Base-by-base conservation (phyloP, 305 asterid genomes). In the Galium porrigens region DNA sequence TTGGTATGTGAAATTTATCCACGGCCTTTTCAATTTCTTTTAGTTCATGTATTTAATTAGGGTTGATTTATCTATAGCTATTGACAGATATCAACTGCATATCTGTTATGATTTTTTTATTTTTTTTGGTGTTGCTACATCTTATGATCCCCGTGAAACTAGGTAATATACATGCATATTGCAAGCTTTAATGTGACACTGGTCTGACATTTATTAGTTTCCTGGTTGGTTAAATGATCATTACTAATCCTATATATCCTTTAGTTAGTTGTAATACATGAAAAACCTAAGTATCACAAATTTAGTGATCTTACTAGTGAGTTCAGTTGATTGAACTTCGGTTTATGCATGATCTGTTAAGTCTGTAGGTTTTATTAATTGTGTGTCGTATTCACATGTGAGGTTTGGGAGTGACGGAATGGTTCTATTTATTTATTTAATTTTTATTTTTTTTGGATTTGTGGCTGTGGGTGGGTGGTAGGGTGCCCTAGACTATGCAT, bases 1-100 rank as follows among this genome's bases (percentile, higher is more conserved):
- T 89, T 5, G 99, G 99, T 92, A 84, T 63, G 86, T 64, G 60
- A 36, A 59, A 59, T 77, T 66, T 67, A 33, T 15, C 46, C 69
- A 20, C 12, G 29, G 37, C 25, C 29, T 20, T 54, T 22, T n/a
- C 2, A 15, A 25, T 33, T 62, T 17, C 49, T 65, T 36, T 69
- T 69, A 30, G 27, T 61, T 61, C 27, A 18, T 18, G 25, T 25
- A 36, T 25, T 32, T 69, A 41, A 62, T 54, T 32, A 22, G 9
- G 12, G 3, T 44, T 33, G 12, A 10, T 36, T 36, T 33, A 30
- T 49, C n/a, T 9, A 17, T 39, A n/a, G 7, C 5, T 15, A 12
- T 20, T 8, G 22, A 34, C 17, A 46, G 59, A 3, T 15, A 58
- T 58, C 51, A 61, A 41, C 52, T 20, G 20, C 29, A 12, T 22